Conservation (phyloP, 2,329 filamentous ascomycete genomes). For the Blastomyces emzantsi region DNA sequence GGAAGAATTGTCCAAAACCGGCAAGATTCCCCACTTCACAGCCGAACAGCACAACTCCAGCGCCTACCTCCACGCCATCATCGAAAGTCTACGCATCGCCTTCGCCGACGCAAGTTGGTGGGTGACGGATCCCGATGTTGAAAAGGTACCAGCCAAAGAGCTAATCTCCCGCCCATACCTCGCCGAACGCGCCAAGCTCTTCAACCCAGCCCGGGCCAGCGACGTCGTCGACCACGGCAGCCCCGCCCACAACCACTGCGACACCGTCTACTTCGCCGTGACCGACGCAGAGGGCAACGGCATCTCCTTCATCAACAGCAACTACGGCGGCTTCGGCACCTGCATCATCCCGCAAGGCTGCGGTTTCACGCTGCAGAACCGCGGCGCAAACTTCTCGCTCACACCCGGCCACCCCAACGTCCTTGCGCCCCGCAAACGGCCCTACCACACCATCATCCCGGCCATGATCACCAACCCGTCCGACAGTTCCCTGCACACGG, state of each 20-base stretch:
- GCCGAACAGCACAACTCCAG: conserved; percentile 70
- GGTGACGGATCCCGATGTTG: conserved; percentile 70
- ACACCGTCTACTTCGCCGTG: conserved; percentile 90
- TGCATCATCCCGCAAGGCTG: conserved; percentile 75
- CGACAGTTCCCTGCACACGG: conserved; percentile 67
- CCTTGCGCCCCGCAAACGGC: conserved; percentile 71
- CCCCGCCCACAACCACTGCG: conserved; percentile 74
- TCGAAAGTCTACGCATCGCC: conserved; percentile 79
- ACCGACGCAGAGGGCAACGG: conserved; percentile 78
- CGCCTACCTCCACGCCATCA: conserved; percentile 72
- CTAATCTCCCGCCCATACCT: conserved; percentile 69
- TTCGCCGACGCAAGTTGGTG: conserved; percentile 90
- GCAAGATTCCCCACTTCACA: conserved; percentile 63
- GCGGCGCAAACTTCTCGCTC: conserved; percentile 77
- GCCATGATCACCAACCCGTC: conserved; percentile 71
- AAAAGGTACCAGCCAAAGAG: conserved; percentile 57
- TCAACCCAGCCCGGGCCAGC: conserved; percentile 45
- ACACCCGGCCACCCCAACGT: conserved; percentile 63
- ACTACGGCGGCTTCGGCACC: conserved; percentile 79
- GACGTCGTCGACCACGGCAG: conserved; percentile 60
- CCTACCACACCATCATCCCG: conserved; percentile 97
- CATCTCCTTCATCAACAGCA: conserved; percentile 94
- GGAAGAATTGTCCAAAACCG: conserved; percentile 68
- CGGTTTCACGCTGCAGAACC: conserved; percentile 91
- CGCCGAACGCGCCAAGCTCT: conserved; percentile 56